A percentile compares a stretch with the other conserved stretches of the same genome.
Conservation (phyloP, 164 flowering plant genomes). For the Tetracentron sinense region DNA sequence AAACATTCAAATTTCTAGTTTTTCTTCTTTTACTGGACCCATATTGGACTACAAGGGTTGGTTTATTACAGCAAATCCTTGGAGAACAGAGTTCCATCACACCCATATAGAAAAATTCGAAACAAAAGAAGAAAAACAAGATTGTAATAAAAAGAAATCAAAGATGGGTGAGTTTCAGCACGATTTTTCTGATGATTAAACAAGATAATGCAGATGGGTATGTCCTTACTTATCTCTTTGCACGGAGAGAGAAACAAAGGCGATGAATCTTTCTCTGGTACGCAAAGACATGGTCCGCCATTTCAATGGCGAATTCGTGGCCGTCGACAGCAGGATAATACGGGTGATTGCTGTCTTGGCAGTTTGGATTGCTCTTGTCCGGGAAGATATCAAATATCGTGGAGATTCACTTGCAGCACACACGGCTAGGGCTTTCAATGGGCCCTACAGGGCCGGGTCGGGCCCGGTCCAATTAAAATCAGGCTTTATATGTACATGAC, state of each 20-base stretch:
- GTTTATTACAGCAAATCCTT: conserved; percentile 21
- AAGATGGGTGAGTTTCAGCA: not conserved
- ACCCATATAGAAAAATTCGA: conserved; percentile 19
- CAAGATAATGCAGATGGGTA: not conserved
- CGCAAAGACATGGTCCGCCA: too few relatives aligned
- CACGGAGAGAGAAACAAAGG: not conserved
- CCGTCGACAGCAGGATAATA: too few relatives aligned
- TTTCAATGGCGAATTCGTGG: too few relatives aligned
- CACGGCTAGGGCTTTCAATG: too few relatives aligned
- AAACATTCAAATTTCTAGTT: conserved; percentile 30
- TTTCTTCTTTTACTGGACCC: conserved; percentile 23
- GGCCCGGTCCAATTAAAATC: too few relatives aligned
- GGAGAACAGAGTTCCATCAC: conserved; percentile 37
- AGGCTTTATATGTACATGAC: too few relatives aligned
- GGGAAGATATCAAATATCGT: too few relatives aligned
- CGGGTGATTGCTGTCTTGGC: too few relatives aligned
- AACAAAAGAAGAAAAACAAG: conserved; percentile 5
- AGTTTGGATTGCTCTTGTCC: too few relatives aligned
- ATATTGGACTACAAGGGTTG: conserved; percentile 17
- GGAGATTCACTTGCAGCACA: too few relatives aligned
- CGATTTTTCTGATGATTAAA: not conserved
- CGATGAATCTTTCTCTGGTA: too few relatives aligned
- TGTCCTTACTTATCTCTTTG: conserved; percentile 2
- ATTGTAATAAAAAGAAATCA: not conserved
- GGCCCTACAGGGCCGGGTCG: too few relatives aligned